Percentiles rank a stretch among this genome's conserved stretches.
phyloP scores from a whole-genome alignment of 768 basidiomycete species.

The Amanita brunnescens region DNA sequence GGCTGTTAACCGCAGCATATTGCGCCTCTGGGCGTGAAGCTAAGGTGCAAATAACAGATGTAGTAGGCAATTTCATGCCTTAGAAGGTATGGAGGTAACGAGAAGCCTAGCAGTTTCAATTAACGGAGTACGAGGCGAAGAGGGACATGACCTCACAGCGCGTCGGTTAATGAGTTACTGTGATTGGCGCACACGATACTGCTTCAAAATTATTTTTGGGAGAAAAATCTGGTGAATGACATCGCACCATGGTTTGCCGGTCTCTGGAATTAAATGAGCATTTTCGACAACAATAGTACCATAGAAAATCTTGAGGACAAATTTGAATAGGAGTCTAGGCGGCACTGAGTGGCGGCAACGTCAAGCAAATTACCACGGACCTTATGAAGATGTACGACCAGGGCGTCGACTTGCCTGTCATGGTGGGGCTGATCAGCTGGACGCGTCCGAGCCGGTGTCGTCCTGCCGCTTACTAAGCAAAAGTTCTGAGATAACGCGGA shows the following conservation, averaged over 20 bases:
- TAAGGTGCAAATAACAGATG: background rate
- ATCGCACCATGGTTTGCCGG: constrained; percentile 63
- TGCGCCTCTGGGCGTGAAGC: constrained; percentile 44
- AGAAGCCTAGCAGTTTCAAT: constrained; percentile 37
- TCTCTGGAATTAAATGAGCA: constrained; percentile 56
- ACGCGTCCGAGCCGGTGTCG: background rate
- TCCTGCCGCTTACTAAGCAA: constrained; percentile 22
- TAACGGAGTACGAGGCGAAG: background rate
- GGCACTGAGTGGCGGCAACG: background rate
- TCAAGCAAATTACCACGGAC: constrained; percentile 23
- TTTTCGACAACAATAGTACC: constrained; percentile 84
- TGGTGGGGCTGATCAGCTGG: too few relatives aligned
- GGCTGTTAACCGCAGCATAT: constrained; percentile 77
- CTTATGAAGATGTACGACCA: constrained; percentile 67
- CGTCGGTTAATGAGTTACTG: constrained; percentile 80
- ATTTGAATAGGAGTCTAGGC: constrained; percentile 57
- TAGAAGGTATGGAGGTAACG: constrained; percentile 62
- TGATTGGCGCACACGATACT: constrained; percentile 86
- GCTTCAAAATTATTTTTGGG: constrained; percentile 1
- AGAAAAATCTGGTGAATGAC: background rate
- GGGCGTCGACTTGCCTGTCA: constrained; percentile 21
- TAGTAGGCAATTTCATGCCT: constrained; percentile 29
- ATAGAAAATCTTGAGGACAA: constrained; percentile 88
- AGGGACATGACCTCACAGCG: constrained; percentile 47
- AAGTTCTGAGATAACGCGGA: constrained; percentile 14